A percentile compares a stretch with the other conserved stretches of the same genome.
Evolutionary conservation across 2,329 filamentous ascomycete species (phyloP).

Genomic region (Alternaria novae-zelandiae): DNA sequence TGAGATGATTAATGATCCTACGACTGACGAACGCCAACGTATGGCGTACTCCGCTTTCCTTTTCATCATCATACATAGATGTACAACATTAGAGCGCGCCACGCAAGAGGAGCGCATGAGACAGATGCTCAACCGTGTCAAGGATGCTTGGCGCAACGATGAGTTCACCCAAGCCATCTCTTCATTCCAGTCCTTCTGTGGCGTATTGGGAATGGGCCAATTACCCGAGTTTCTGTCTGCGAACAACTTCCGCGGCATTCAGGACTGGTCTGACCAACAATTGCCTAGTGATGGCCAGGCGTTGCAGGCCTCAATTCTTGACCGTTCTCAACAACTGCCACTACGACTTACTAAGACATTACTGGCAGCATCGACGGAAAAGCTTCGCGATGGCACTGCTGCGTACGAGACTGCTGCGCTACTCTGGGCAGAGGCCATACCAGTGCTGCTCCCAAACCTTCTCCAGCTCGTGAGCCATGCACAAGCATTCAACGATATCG

Average conservation of each 20-base stretch:
- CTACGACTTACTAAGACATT: constrained; percentile 89
- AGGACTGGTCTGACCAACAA: constrained; percentile 80
- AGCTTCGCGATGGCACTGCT: constrained; percentile 74
- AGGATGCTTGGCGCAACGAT: constrained; percentile 77
- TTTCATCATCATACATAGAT: constrained; percentile 92
- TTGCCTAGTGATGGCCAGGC: constrained; percentile 80
- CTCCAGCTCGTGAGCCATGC: constrained; percentile 87
- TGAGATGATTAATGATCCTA: constrained; percentile 75
- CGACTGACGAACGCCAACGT: constrained; percentile 80
- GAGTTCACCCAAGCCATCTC: constrained; percentile 72
- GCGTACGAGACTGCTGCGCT: constrained; percentile 77
- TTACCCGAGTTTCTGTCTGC: constrained; percentile 79
- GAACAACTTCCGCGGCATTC: constrained; percentile 74
- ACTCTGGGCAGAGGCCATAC: constrained; percentile 86
- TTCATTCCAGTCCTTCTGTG: constrained; percentile 79
- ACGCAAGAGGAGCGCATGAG: constrained; percentile 74
- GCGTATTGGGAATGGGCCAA: constrained; percentile 77
- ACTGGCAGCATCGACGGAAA: constrained; percentile 90
- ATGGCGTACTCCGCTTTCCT: constrained; percentile 89
- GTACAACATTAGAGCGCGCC: constrained; percentile 73
- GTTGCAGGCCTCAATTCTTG: constrained; percentile 79
- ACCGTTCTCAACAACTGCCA: constrained; percentile 77
- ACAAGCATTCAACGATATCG: constrained; percentile 86
- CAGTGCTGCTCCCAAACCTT: constrained; percentile 81
- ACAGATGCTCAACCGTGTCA: constrained; percentile 82